A percentile compares a stretch with the other conserved stretches of the same genome.
Conservation (phyloP, 192 early-diverging fungal species). For the Podila epigama region DNA sequence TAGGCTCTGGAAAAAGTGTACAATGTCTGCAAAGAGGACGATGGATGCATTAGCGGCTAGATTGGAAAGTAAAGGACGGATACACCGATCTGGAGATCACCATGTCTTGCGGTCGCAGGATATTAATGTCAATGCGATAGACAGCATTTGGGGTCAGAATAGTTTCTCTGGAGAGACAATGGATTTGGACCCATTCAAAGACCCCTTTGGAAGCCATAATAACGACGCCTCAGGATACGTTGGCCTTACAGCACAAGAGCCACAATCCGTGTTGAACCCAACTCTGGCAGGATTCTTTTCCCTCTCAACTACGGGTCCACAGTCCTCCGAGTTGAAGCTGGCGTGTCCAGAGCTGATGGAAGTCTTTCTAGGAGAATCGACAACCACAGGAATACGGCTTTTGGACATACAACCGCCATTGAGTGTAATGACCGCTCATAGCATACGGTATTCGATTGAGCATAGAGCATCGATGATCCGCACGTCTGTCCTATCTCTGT, state of each 20-base stretch:
- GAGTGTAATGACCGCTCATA: slow-evolving; percentile 21
- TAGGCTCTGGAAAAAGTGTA: slow-evolving; percentile 7
- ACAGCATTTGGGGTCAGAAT: neutral
- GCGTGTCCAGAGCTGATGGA: slow-evolving; percentile 23
- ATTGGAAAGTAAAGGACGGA: slow-evolving; percentile 22
- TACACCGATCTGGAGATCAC: neutral
- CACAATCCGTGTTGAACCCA: neutral
- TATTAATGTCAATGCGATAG: too few species aligned
- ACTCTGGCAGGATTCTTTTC: slow-evolving; percentile 23
- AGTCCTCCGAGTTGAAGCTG: slow-evolving; percentile 9
- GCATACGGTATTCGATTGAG: slow-evolving; percentile 35
- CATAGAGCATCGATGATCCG: slow-evolving; percentile 43
- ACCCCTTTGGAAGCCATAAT: too few species aligned
- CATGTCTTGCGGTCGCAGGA: neutral
- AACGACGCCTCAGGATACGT: neutral
- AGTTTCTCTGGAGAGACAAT: neutral
- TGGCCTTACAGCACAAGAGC: neutral
- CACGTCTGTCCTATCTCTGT: slow-evolving; percentile 54
- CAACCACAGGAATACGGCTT: neutral
- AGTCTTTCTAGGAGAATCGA: slow-evolving; percentile 4
- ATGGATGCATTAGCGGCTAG: slow-evolving; percentile 1
- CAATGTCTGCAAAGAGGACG: slow-evolving; percentile 1
- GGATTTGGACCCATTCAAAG: neutral
- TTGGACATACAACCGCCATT: slow-evolving; percentile 38
- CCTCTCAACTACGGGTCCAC: slow-evolving; percentile 2